Evolutionary conservation across 495 filamentous ascomycete species (phyloP).

Genomic region (Penicillium arizonense): DNA sequence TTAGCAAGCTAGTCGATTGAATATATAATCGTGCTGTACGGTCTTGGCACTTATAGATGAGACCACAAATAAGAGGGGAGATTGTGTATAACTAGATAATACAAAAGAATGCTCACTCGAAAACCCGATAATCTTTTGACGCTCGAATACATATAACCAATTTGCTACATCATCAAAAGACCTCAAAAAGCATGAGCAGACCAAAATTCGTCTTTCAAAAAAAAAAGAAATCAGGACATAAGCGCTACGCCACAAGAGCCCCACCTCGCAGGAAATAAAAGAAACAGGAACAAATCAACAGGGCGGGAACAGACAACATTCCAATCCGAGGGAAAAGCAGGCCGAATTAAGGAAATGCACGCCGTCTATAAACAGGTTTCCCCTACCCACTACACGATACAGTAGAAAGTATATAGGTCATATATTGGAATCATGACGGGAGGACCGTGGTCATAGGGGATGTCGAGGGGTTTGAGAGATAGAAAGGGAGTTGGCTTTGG

Average conservation of each 20-base stretch:
- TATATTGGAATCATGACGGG: slow-evolving; percentile 5
- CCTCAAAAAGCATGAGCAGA: slow-evolving; percentile 12
- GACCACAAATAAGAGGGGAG: no score
- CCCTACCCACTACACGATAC: slow-evolving; percentile 29
- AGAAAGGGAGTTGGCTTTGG: not conserved
- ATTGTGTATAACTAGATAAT: no score
- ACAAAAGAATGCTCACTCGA: no score
- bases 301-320: slow-evolving; percentile 6
- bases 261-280: slow-evolving; percentile 7
- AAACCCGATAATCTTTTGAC: slow-evolving; percentile 19
- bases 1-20: not conserved
- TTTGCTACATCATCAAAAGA: slow-evolving; percentile 18
- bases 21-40: not conserved
- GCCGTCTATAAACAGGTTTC: slow-evolving; percentile 36
- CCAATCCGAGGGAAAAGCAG: slow-evolving; percentile 6
- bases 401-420: not conserved
- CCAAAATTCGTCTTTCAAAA: slow-evolving; percentile 11
- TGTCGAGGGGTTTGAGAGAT: not conserved
- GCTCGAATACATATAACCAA: slow-evolving; percentile 29
- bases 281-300: slow-evolving; percentile 2
- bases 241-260: no score
- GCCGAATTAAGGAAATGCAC: slow-evolving; percentile 17
- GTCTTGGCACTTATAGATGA: no score
- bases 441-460: slow-evolving; percentile 3
- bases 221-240: slow-evolving; percentile 3